Evolutionary conservation across 139 green algal genomes (phyloP), one percentile per base, ranked within the genome.

Genomic region (Ettlia oleoabundans): DNA sequence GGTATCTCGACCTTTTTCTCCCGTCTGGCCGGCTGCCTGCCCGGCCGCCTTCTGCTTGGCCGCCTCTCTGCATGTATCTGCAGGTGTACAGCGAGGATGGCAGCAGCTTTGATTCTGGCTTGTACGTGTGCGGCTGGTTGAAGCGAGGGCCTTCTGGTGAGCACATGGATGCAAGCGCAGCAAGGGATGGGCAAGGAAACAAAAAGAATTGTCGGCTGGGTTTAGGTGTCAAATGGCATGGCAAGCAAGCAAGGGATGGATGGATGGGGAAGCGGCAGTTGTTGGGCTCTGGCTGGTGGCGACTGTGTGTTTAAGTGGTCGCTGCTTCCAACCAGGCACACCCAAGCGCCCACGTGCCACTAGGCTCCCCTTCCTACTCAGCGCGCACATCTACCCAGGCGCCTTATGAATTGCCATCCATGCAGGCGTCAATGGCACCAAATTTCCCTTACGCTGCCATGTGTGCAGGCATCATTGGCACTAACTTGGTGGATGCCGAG

Each of bases 61-160:
- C 63, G 8, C 65, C 13, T 32, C 1, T 18, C 24, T 3, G n/a
- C n/a, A n/a, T n/a, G n/a, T n/a, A n/a, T n/a, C n/a, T 10, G 73
- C 86, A 90, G 73, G 93, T 97, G 71, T 65, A 93, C n/a, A 30
- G 43, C 9, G 63, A 66, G 22, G 58, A 80, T 32, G 75, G 69
- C 1, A 32, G n/a, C 13, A 58, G 83, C n/a, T 37, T 61, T 19
- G 82, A 90, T 2, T 69, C 84, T 1, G 92, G 94, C 3, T 58
- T 98, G 47, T 98, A 97, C 74, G 94, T 96, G 41, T 90, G 85
- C 63, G 95, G 95, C 30, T 98, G 95, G 95, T 51, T 96, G 1
- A 97, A 96, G 86, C 89, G 95, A 18, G 95, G 95, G 1, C 94
- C 95, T 0, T 93, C 92, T 4, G 95, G 73, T 80, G 37, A 1